Conservation (phyloP, 805 yeast genomes). For the Maudiozyma barnettii region DNA sequence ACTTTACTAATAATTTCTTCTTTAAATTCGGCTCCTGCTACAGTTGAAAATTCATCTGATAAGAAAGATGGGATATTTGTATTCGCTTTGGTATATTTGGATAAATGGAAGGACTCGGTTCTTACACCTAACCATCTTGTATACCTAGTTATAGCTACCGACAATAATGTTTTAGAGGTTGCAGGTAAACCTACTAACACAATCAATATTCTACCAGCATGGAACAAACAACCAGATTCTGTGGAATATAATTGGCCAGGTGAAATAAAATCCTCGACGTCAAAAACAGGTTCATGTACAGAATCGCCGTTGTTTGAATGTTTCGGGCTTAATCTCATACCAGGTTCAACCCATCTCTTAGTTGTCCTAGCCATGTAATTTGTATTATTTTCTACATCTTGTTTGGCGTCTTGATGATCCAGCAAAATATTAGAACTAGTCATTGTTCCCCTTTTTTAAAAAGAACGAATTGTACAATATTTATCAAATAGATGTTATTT, state of each 20-base stretch:
- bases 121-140: conserved; percentile 94
- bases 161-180: conserved; percentile 86
- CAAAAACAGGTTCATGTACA: conserved; percentile 43
- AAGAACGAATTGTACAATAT: too few species aligned
- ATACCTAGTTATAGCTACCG: conserved; percentile 86
- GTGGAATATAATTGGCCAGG: conserved; percentile 94
- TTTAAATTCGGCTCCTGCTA: conserved; percentile 45
- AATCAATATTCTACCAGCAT: conserved; percentile 88
- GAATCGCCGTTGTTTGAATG: conserved; percentile 35
- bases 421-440: neutral
- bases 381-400: conserved; percentile 31
- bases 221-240: conserved; percentile 84
- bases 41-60: conserved; percentile 41
- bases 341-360: conserved; percentile 35
- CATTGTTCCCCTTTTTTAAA: neutral
- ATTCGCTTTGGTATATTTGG: conserved; percentile 69
- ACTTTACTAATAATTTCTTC: conserved; percentile 53
- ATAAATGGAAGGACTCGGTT: conserved; percentile 83
- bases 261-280: conserved; percentile 43
- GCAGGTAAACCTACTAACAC: conserved; percentile 91
- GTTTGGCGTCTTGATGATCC: conserved; percentile 13
- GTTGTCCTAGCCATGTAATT: conserved; percentile 49
- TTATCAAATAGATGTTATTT: too few species aligned
- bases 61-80: conserved; percentile 53
- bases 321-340: neutral